A percentile compares a stretch with the other conserved stretches of the same genome.
Evolutionary conservation across 176 grass and related monocot genomes (phyloP).

Genomic region (Carex parvula): DNA sequence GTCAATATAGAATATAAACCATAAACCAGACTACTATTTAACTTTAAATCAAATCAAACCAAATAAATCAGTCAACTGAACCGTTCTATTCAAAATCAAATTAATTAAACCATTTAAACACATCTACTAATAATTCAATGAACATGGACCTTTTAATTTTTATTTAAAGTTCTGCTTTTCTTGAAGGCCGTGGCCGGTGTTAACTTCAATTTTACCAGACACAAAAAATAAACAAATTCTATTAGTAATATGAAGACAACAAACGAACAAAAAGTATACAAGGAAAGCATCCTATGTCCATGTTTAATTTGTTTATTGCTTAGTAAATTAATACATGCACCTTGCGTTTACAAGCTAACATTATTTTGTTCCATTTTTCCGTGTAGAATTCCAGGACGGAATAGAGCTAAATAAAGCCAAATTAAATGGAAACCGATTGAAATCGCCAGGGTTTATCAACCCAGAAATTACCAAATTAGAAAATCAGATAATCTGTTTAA

Average conservation of each 20-base stretch:
- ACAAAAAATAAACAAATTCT: background rate
- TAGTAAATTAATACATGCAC: background rate
- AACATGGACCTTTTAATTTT: background rate
- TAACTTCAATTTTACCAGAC: background rate
- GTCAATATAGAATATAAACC: background rate
- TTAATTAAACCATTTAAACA: background rate
- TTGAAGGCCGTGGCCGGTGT: background rate
- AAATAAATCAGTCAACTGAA: background rate
- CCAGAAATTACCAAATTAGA: background rate
- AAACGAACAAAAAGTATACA: no score
- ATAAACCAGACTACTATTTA: background rate
- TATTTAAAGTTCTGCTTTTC: background rate
- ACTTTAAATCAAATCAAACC: background rate
- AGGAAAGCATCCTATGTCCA: no score
- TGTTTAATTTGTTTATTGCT: background rate
- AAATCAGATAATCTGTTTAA: no score
- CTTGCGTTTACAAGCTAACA: background rate
- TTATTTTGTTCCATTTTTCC: background rate
- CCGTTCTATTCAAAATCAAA: background rate
- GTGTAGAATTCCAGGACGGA: background rate
- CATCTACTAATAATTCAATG: background rate
- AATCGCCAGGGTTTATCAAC: background rate
- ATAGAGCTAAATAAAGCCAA: background rate
- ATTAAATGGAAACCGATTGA: background rate
- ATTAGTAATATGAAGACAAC: no score